Evolutionary conservation across 2,329 filamentous ascomycete species (phyloP), one percentile per base, ranked within the genome.

Genomic region (Acrocalymma vagum): DNA sequence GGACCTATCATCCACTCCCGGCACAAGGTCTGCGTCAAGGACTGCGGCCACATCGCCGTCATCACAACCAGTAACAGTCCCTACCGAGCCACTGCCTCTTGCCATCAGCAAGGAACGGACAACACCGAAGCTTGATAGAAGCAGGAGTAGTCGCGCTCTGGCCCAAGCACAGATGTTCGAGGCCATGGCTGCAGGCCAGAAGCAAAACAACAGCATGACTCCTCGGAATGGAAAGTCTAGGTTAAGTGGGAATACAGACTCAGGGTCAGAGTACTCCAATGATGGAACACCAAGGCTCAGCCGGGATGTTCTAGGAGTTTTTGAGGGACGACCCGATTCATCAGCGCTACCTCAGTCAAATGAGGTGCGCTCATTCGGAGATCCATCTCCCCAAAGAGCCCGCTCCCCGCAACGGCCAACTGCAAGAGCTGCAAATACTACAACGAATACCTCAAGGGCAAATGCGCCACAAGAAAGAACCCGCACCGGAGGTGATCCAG

Each of bases 81-180:
- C 28, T 30, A 36, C 17, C 10, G 9, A n/a, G 15, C 29, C 16
- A 23, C n/a, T 25, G 3, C 31, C 10, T 20, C 11, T 30, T 5
- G 28, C 45, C 14, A 10, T 35, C 8, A 36, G 17, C 9, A 52
- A 58, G 18, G 61, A 35, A 10, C 46, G 55, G 10, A 45, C 49
- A 1, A 60, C 53, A 3, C 60, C 58, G 2, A 59, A 46, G 32
- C 15, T 62, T 4, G 62, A 60, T 17, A 44, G 62, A 28, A 61
- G 45, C 29, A 63, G 58, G 18, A 58, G 58, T 13, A 51, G 55
- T 3, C 49, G 51, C 47, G 43, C 62, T 3, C 38, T 66, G 18
- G 52, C 59, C 6, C 59, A 66, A 40, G 63, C 63, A 4, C 60
- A 63, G 18, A 58, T 50, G 42, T 66, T 66, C 27, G 63, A 66